These are phyloP conservation scores for Suillus tomentosus DNA, from an alignment of 768 basidiomycete genomes.

Conservation along the genomic window DNA sequence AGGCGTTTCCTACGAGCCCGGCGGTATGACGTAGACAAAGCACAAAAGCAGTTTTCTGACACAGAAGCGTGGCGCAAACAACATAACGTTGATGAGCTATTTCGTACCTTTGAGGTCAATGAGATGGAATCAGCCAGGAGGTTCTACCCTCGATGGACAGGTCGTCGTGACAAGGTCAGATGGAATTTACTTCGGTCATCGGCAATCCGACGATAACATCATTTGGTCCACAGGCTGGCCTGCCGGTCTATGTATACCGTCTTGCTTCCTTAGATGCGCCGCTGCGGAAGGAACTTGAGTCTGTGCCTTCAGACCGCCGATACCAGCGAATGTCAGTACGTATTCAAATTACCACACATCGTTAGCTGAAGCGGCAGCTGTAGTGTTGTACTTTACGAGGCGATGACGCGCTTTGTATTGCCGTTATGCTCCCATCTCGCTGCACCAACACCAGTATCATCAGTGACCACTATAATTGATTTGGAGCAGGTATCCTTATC, in stretches of 20 bases:
- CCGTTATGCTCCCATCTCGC: slow-evolving; percentile 65
- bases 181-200: slow-evolving; percentile 1
- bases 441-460: slow-evolving; percentile 54
- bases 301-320: slow-evolving; percentile 52
- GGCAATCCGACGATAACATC: not conserved
- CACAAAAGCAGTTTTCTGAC: slow-evolving; percentile 69
- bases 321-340: slow-evolving; percentile 68
- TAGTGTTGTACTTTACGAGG: slow-evolving; percentile 68
- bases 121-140: slow-evolving; percentile 62
- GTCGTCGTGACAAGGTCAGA: slow-evolving; percentile 68
- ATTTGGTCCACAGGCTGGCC: slow-evolving; percentile 48
- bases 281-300: slow-evolving; percentile 61
- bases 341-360: not conserved
- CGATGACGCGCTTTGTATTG: slow-evolving; percentile 64
- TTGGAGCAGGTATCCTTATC: slow-evolving; percentile 61
- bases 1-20: slow-evolving; percentile 88
- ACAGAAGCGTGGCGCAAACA: slow-evolving; percentile 69
- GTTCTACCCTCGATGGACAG: slow-evolving; percentile 84
- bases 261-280: slow-evolving; percentile 56
- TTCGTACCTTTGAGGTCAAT: slow-evolving; percentile 52
- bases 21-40: slow-evolving; percentile 60
- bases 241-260: slow-evolving; percentile 77
- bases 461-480: slow-evolving; percentile 72
- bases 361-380: not conserved
- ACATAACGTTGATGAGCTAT: slow-evolving; percentile 64